Percentiles rank a stretch among this genome's conserved stretches.
phyloP scores from a whole-genome alignment of 1,284 basidiomycete species.

The Salmacisia buchloeana region DNA sequence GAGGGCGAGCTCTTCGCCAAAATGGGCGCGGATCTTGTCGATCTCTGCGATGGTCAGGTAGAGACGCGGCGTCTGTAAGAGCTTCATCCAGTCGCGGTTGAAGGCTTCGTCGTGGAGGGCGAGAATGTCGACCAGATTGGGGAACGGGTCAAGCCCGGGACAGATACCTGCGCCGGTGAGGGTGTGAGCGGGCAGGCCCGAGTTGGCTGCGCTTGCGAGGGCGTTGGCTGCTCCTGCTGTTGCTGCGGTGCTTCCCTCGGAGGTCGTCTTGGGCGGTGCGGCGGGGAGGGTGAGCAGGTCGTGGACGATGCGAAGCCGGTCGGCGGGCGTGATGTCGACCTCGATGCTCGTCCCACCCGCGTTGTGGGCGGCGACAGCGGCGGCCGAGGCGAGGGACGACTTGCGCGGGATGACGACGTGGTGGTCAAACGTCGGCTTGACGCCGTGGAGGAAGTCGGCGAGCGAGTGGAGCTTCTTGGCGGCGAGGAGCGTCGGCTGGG shows the following conservation, averaged over 20 bases:
- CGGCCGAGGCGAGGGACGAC: constrained; percentile 9
- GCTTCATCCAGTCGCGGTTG: constrained; percentile 40
- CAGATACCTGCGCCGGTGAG: constrained; percentile 35
- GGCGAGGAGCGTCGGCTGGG: constrained; percentile 9
- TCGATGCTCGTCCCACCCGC: constrained; percentile 15
- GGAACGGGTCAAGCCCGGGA: constrained; percentile 26
- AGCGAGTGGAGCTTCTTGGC: constrained; percentile 19
- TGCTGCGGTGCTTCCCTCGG: constrained; percentile 9
- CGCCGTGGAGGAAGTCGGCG: constrained; percentile 41
- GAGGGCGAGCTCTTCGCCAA: constrained; percentile 47
- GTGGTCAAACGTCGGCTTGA: constrained; percentile 18
- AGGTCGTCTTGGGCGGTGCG: constrained; percentile 11
- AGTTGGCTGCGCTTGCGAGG: constrained; percentile 7
- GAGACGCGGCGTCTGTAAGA: constrained; percentile 24
- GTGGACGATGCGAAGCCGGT: constrained; percentile 35
- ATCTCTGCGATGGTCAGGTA: constrained; percentile 36
- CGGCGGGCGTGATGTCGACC: constrained; percentile 25
- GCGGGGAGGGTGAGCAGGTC: constrained; percentile 28
- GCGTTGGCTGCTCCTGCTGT: background rate
- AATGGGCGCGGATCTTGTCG: constrained; percentile 42
- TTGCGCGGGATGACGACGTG: constrained; percentile 10
- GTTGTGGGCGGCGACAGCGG: constrained; percentile 16
- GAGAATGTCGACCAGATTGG: constrained; percentile 42
- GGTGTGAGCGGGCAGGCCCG: constrained; percentile 12
- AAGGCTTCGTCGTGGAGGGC: constrained; percentile 43